Conservation (phyloP, 768 basidiomycete genomes). For the Pleurotus giganteus region DNA sequence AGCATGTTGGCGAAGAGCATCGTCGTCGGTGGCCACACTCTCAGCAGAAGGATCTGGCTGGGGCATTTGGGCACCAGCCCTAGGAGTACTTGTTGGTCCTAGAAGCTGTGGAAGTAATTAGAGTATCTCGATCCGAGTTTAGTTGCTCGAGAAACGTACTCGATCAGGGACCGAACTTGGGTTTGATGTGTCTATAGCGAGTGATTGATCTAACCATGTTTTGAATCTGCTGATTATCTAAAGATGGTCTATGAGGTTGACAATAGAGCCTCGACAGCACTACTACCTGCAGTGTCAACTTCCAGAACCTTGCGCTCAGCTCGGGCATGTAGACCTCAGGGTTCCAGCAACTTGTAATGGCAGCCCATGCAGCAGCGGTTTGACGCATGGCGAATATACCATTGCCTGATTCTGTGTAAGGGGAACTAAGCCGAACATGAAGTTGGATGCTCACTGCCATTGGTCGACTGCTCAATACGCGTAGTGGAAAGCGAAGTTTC, state of each 20-base stretch:
- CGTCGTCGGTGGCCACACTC: slow-evolving; percentile 58
- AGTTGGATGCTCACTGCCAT: not conserved
- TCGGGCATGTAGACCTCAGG: slow-evolving; percentile 83
- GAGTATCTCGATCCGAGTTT: slow-evolving; percentile 10
- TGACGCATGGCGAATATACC: slow-evolving; percentile 57
- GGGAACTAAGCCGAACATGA: not conserved
- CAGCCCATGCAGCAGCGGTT: slow-evolving; percentile 65
- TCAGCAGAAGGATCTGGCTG: slow-evolving; percentile 54
- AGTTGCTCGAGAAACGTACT: slow-evolving; percentile 1
- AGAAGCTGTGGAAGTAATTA: too few species aligned
- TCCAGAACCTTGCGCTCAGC: slow-evolving; percentile 86
- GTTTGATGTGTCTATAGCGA: not conserved
- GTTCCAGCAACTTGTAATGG: slow-evolving; percentile 82
- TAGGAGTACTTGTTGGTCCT: too few species aligned
- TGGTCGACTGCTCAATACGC: slow-evolving; percentile 30
- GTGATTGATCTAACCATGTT: slow-evolving; percentile 66
- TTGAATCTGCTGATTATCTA: slow-evolving; percentile 81
- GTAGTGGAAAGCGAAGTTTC: slow-evolving; percentile 61
- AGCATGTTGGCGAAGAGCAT: slow-evolving; percentile 61
- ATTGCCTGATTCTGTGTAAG: slow-evolving; percentile 8
- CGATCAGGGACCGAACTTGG: slow-evolving; percentile 2
- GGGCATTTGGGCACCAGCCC: too few species aligned
- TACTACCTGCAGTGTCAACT: slow-evolving; percentile 81
- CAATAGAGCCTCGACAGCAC: not conserved
- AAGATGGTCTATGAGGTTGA: slow-evolving; percentile 2